phyloP scores from a whole-genome alignment of 768 basidiomycete species.

The Mycena amicta region DNA sequence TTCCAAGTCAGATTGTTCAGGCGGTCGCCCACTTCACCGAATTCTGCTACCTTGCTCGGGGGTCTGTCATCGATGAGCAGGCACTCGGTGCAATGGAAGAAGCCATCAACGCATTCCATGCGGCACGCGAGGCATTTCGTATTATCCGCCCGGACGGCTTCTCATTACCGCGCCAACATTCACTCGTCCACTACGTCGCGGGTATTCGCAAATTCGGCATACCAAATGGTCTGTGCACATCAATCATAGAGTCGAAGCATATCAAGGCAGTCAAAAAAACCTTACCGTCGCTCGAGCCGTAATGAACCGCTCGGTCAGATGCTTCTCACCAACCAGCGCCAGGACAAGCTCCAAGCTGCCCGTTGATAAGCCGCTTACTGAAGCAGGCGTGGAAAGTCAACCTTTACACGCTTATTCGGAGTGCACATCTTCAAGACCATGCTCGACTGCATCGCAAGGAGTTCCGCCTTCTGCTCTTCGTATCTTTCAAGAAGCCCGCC shows the following conservation, averaged over 20 bases:
- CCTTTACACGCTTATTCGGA: too few relatives aligned
- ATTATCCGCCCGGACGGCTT: conserved; percentile 22
- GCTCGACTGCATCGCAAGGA: conserved; percentile 14
- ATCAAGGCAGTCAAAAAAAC: conserved; percentile 35
- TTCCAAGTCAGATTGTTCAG: conserved; percentile 28
- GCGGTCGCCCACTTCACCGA: conserved; percentile 30
- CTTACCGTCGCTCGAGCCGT: conserved; percentile 30
- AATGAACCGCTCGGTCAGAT: conserved; percentile 33
- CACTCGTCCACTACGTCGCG: conserved; percentile 31
- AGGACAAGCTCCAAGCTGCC: conserved; percentile 29
- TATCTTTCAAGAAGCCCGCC: background rate
- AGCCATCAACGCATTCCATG: conserved; percentile 25
- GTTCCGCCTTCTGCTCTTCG: background rate
- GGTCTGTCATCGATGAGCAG: conserved; percentile 18
- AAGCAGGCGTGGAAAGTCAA: too few relatives aligned
- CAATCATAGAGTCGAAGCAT: conserved; percentile 36
- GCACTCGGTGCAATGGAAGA: conserved; percentile 22
- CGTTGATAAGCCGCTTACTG: too few relatives aligned
- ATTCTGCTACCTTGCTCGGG: conserved; percentile 33
- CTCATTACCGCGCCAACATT: conserved; percentile 36
- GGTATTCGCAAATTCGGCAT: conserved; percentile 31
- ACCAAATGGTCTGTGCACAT: conserved; percentile 38
- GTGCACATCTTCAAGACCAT: conserved; percentile 16
- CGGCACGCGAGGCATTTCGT: conserved; percentile 23
- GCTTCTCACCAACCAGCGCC: conserved; percentile 28